Conservation (phyloP, 176 grass and related monocot species). For the Saccharum officinarum region DNA sequence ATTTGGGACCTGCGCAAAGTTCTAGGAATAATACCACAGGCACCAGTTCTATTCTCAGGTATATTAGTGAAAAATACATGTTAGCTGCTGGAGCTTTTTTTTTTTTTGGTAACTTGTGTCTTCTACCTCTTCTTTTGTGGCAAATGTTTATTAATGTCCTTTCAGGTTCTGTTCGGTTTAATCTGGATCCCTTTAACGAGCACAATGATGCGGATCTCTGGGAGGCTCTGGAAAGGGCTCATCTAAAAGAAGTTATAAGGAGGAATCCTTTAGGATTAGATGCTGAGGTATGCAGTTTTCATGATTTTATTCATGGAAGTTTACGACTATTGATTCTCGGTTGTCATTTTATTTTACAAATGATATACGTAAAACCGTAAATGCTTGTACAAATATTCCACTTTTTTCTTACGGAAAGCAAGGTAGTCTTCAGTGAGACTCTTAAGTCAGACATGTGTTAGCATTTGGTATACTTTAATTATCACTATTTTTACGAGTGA, state of each 20-base stretch:
- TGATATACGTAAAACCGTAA: neutral
- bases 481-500: neutral
- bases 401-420: neutral
- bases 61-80: conserved; percentile 31
- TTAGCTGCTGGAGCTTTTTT: neutral
- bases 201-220: conserved; percentile 98
- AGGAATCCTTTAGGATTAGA: conserved; percentile 90
- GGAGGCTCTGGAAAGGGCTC: conserved; percentile 96
- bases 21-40: conserved; percentile 97
- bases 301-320: conserved; percentile 29
- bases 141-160: conserved; percentile 7
- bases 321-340: neutral
- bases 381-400: neutral
- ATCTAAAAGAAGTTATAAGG: conserved; percentile 94
- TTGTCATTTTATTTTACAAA: conserved; percentile 10
- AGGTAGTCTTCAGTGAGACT: neutral
- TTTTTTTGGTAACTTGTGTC: neutral
- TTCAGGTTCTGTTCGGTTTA: conserved; percentile 93
- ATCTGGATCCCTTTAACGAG: conserved; percentile 97
- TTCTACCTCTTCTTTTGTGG: neutral
- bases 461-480: conserved; percentile 1
- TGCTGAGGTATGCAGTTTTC: conserved; percentile 67
- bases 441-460: conserved; percentile 12
- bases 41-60: conserved; percentile 98
- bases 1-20: conserved; percentile 97